A percentile compares a stretch with the other conserved stretches of the same genome.
Conservation (phyloP, 192 early-diverging fungal genomes). For the Helicostylum pulchrum region DNA sequence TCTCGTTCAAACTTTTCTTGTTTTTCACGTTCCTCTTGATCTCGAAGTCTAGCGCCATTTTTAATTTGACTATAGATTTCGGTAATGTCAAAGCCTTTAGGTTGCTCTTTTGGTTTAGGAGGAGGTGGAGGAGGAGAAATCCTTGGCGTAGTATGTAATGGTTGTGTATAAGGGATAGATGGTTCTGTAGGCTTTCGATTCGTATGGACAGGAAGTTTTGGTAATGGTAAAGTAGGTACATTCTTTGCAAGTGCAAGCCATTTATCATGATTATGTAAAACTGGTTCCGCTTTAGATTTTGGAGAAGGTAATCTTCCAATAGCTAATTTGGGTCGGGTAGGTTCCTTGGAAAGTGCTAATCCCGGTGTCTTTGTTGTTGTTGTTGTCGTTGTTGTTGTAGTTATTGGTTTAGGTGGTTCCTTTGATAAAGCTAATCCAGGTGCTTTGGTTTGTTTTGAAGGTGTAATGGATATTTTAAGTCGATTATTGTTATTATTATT, state of each 20-base stretch:
- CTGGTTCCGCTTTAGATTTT: constrained; percentile 29
- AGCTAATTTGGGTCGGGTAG: constrained; percentile 82
- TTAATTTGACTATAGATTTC: constrained; percentile 13
- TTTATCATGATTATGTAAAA: constrained; percentile 23
- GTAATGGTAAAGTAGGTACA: neutral
- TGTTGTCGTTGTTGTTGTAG: neutral
- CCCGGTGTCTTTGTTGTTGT: neutral
- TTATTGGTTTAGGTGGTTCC: neutral
- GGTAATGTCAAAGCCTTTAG: constrained; percentile 19
- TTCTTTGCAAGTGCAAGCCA: constrained; percentile 20
- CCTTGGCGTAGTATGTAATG: neutral
- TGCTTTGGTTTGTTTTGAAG: too few species aligned
- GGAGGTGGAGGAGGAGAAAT: neutral
- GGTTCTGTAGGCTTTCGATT: neutral
- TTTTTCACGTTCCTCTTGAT: constrained; percentile 10
- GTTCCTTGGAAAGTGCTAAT: constrained; percentile 33
- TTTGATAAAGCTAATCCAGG: neutral
- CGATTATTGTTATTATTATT: too few species aligned
- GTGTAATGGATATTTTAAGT: too few species aligned
- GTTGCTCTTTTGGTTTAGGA: constrained; percentile 2
- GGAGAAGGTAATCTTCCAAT: constrained; percentile 73
- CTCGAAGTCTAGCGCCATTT: constrained; percentile 9
- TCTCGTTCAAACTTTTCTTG: neutral
- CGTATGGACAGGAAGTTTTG: neutral
- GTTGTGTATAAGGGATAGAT: neutral